A percentile compares a stretch with the other conserved stretches of the same genome.
Evolutionary conservation across 78 protist genomes (phyloP).

Genomic region (Guillardia theta): DNA sequence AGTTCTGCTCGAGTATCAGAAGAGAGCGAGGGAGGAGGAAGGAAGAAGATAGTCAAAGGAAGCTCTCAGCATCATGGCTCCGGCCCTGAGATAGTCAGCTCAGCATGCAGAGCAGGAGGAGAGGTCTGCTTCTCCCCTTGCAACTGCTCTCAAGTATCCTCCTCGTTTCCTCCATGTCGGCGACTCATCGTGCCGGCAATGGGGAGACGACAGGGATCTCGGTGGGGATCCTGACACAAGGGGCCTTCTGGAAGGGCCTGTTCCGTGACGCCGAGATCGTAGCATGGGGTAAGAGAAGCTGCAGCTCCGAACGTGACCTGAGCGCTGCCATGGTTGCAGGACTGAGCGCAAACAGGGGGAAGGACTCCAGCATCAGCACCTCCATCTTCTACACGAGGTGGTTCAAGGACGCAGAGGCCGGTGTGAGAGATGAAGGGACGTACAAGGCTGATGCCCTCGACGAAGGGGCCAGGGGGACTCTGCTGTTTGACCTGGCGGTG

Average conservation of each 20-base stretch:
- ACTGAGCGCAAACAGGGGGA: neutral
- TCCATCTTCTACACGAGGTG: neutral
- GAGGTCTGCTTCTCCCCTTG: too few species aligned
- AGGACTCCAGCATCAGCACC: neutral
- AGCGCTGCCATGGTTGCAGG: neutral
- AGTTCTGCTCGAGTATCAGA: too few species aligned
- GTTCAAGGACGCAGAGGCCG: neutral
- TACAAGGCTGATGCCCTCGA: neutral
- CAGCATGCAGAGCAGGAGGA: too few species aligned
- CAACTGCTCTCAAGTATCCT: too few species aligned
- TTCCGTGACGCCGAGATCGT: constrained; percentile 7
- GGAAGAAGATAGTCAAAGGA: too few species aligned
- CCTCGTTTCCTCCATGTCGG: too few species aligned
- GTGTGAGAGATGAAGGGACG: neutral
- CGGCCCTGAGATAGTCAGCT: too few species aligned
- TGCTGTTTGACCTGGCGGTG: neutral
- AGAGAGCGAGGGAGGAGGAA: too few species aligned
- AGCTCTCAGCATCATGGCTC: too few species aligned
- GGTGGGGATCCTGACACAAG: constrained; percentile 2
- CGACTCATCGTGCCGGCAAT: too few species aligned
- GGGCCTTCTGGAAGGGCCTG: neutral
- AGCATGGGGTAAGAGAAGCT: neutral
- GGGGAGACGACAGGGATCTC: neutral
- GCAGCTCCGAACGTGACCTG: neutral
- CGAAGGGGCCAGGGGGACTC: neutral